Evolutionary conservation across 768 basidiomycete species (phyloP), one percentile per base, ranked within the genome.

Genomic region (Suillus lakei): DNA sequence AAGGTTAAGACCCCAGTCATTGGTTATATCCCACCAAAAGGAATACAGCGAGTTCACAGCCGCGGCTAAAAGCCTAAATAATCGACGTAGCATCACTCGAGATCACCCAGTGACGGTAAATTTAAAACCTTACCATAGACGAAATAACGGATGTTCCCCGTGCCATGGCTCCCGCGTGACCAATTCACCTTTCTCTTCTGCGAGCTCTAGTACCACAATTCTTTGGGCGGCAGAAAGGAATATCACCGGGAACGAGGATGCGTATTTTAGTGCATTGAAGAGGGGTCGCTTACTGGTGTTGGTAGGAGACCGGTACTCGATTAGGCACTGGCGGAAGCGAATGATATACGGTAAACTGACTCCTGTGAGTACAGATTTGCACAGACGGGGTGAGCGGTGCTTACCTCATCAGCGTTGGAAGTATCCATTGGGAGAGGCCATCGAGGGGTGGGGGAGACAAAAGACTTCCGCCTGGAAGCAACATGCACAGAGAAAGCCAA

Each of bases 1-100:
- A 50, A 98, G 79, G 53, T 89, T 86, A 62, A 99, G 83, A 6
- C 98, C 98, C 96, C 97, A 99, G 75, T 99, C 98, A 75, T 97
- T 93, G 56, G 94, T 95, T 50, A 99, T 85, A 78, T 99, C 98
- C 98, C 98, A 99, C 93, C 95, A 99, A 77, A 97, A 99, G 3
- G 96, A 96, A 77, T 95, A 99, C 36, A 92, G 76, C 4, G 96
- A 97, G 77, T 99, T 99, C 71, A 97, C 76, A 41, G 86, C 84
- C 28, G 94, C 96, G 12, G 90, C 86, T 53, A 98, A 77, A 18
- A 98, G 77, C 96, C 95, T 97, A 64, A 26, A 48, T 36, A 50
- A 36, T 67, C 70, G 60, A 56, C 54, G 39, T 41, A 64, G 43
- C 34, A 67, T 18, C 61, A 54, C 51, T 50, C 26, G 62, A 39